A percentile compares a stretch with the other conserved stretches of the same genome.
These are phyloP conservation scores for Climacium dendroides DNA, from an alignment of 225 moss, liverwort and hornwort genomes.

Conservation along the genomic window DNA sequence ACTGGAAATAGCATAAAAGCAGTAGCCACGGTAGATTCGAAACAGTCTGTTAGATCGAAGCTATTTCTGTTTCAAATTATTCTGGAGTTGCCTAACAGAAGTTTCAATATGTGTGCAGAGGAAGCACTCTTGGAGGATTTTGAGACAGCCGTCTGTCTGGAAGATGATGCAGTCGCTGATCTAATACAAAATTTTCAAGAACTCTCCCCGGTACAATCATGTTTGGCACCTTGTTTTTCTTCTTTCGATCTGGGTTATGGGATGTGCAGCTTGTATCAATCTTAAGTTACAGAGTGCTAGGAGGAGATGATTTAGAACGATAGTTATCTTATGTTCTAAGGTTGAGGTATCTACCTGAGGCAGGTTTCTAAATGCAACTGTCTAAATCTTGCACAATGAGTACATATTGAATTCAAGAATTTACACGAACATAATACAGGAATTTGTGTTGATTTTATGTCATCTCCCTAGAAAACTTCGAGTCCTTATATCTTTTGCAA, in stretches of 20 bases:
- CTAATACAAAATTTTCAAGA: conserved; percentile 65
- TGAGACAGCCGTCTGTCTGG: conserved; percentile 58
- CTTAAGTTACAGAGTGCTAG: neutral
- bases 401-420: neutral
- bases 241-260: neutral
- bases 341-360: neutral
- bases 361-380: neutral
- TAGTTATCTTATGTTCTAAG: neutral
- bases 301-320: neutral
- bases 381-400: neutral
- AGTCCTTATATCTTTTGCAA: neutral
- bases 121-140: conserved; percentile 78
- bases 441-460: neutral
- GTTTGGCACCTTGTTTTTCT: neutral
- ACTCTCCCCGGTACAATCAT: conserved; percentile 18
- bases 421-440: neutral
- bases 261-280: neutral
- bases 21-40: neutral
- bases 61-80: neutral
- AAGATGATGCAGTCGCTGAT: conserved; percentile 68
- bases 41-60: neutral
- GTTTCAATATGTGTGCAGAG: conserved; percentile 35
- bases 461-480: neutral
- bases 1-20: neutral
- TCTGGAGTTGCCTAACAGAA: neutral